phyloP scores from a whole-genome alignment of 805 yeast species.

The Spathaspora hagerdaliae region DNA sequence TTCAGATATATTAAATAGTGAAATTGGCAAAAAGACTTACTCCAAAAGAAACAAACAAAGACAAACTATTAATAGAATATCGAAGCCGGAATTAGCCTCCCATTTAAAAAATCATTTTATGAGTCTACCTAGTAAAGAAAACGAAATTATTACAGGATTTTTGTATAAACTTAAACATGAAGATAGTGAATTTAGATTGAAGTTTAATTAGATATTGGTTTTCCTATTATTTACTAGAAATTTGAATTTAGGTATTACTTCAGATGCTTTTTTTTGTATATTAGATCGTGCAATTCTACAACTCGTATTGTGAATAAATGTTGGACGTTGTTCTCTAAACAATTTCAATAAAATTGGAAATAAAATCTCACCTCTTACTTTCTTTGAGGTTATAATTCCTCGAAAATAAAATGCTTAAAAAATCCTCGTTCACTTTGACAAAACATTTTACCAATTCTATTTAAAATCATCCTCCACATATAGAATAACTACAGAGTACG shows the following conservation, averaged over 20 bases:
- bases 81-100: constrained; percentile 57
- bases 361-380: no score
- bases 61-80: constrained; percentile 36
- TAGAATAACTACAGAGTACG: neutral
- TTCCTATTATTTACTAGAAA: neutral
- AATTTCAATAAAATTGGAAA: no score
- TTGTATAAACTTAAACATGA: constrained; percentile 81
- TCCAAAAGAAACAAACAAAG: constrained; percentile 20
- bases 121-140: constrained; percentile 60
- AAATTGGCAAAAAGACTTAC: constrained; percentile 68
- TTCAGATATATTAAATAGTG: constrained; percentile 67
- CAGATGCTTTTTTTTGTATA: neutral
- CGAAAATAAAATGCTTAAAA: no score
- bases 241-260: neutral
- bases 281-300: neutral
- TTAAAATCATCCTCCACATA: no score
- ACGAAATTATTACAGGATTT: constrained; percentile 84
- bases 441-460: no score
- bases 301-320: no score
- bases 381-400: no score
- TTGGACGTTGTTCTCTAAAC: no score
- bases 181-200: constrained; percentile 39
- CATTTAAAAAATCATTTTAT: constrained; percentile 68
- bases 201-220: constrained; percentile 24
- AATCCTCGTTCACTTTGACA: no score